Percentiles rank a stretch among this genome's conserved stretches.
Conservation (phyloP, 164 flowering plant species). For the Liriodendron chinense region DNA sequence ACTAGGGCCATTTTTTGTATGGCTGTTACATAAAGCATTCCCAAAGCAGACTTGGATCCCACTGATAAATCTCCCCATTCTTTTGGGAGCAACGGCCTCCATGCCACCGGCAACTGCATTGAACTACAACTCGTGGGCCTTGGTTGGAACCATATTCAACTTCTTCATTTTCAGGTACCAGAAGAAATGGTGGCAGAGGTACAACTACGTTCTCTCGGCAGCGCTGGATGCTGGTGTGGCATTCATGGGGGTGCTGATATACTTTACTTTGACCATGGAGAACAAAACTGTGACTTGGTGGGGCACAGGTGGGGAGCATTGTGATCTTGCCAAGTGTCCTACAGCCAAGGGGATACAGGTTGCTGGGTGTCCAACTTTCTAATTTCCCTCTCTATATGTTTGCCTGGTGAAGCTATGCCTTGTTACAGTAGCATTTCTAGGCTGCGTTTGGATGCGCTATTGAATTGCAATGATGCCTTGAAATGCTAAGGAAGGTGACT, state of each 20-base stretch:
- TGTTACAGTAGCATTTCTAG: background rate
- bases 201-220: slow-evolving; percentile 85
- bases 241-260: slow-evolving; percentile 74
- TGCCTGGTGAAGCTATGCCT: background rate
- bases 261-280: slow-evolving; percentile 61
- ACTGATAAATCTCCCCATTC: slow-evolving; percentile 80
- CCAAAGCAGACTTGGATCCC: slow-evolving; percentile 82
- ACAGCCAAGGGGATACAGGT: slow-evolving; percentile 68
- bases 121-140: slow-evolving; percentile 78
- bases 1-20: slow-evolving; percentile 69
- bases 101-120: slow-evolving; percentile 90
- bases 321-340: slow-evolving; percentile 71
- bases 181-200: slow-evolving; percentile 90
- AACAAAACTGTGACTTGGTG: slow-evolving; percentile 58
- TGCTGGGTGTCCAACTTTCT: slow-evolving; percentile 55
- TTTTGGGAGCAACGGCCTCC: slow-evolving; percentile 70
- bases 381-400: slow-evolving; percentile 6
- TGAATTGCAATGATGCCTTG: too few species aligned
- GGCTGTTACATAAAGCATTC: slow-evolving; percentile 74
- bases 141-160: slow-evolving; percentile 81
- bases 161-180: slow-evolving; percentile 72
- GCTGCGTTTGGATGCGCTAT: background rate
- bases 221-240: slow-evolving; percentile 93
- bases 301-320: slow-evolving; percentile 80
- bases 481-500: too few species aligned